A percentile compares a stretch with the other conserved stretches of the same genome.
These are phyloP conservation scores for Fraxinus sp. DNA, from an alignment of 305 asterid genomes.

Conservation along the genomic window DNA sequence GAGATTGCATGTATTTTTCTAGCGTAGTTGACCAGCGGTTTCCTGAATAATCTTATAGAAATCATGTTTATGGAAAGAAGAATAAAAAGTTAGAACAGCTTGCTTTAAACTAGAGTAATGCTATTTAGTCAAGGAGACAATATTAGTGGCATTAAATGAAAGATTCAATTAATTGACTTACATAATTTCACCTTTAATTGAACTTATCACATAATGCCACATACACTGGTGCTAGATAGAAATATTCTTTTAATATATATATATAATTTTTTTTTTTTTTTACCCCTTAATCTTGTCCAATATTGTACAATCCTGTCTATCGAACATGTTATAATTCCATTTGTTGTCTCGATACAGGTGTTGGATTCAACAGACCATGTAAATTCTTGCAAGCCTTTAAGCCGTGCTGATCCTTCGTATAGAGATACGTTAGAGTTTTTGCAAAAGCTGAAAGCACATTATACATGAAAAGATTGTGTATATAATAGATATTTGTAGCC, in stretches of 20 bases:
- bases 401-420: constrained; percentile 85
- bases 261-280: neutral
- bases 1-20: neutral
- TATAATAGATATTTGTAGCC: constrained; percentile 7
- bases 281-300: neutral
- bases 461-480: constrained; percentile 32
- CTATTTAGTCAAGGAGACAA: too few species aligned
- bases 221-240: too few species aligned
- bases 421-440: constrained; percentile 75
- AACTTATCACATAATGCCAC: too few species aligned
- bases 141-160: too few species aligned
- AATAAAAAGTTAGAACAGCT: neutral
- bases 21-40: neutral
- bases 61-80: neutral
- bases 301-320: neutral
- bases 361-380: constrained; percentile 96
- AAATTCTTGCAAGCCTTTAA: constrained; percentile 92
- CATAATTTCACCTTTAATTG: too few species aligned
- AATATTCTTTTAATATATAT: neutral
- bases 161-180: too few species aligned
- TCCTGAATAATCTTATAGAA: neutral
- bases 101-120: neutral
- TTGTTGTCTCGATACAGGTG: constrained; percentile 52
- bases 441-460: constrained; percentile 66
- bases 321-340: neutral